Evolutionary conservation across 768 basidiomycete species (phyloP), one percentile per base, ranked within the genome.

Genomic region (Boletus pseudopeckii): DNA sequence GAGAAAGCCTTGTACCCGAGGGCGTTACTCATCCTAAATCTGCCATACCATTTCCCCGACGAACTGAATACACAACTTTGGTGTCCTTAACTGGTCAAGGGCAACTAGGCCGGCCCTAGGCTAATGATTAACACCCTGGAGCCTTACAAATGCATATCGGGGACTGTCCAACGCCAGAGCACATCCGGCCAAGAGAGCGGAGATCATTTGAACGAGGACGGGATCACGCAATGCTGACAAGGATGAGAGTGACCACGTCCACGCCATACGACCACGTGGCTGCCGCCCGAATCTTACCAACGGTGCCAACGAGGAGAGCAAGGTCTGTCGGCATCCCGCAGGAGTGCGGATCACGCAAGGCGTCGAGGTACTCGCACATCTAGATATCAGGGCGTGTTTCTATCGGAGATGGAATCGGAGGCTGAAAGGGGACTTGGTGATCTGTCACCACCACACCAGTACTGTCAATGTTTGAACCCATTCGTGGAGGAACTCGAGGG

Each of bases 401-500:
- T 13, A 45, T 63, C 60, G 66, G 66, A 65, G 63, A 68, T 55
- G 0, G 0, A 0, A 0, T 61, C 61, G 58, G 64, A 44, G 44
- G 0, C 36, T 28, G 32, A 68, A 66, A 34, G 15, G 5, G 17
- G 7, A 46, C 42, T n/a, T 24, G 26, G 26, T 26, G 39, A 5
- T 18, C 28, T 9, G 32, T 15, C 28, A 18, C 52, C 18, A 22
- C 17, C n/a, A 17, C 15, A 15, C 36, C 3, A 20, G 40, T 3
- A 5, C 26, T 36, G 13, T 9, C 44, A 9, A 39, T 92, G 90
- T 92, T 89, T 60, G 89, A 92, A 68, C 90, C 90, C 10, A 82
- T 90, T 37, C 81, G 91, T 48, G 91, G 89, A 41, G 91, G 91
- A n/a, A 93, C 90, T 20, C 83, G 91, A 53, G 91, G 91, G n/a